Evolutionary conservation across 768 basidiomycete species (phyloP).

Genomic region (Phanerochaete sordida): DNA sequence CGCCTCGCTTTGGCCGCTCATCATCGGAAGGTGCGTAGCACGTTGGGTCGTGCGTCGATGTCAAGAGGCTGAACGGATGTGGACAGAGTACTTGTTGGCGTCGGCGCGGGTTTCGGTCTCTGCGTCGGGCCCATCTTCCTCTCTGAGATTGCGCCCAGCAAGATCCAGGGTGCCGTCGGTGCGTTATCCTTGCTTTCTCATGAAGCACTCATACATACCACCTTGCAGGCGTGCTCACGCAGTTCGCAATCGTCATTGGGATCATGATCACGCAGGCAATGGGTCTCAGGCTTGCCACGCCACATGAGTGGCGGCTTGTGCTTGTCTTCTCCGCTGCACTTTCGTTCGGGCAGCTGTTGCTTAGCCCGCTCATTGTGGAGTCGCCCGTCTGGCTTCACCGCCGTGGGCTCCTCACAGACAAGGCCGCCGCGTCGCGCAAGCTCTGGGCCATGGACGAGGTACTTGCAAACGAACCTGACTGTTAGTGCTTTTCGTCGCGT

Average conservation of each 20-base stretch:
- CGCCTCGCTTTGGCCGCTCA: conserved; percentile 48
- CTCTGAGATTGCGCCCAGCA: conserved; percentile 78
- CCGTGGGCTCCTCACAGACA: conserved; percentile 46
- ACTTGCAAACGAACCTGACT: conserved; percentile 6
- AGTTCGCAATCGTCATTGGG: conserved; percentile 79
- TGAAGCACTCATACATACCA: not conserved
- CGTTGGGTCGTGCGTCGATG: too few relatives aligned
- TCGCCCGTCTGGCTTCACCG: conserved; percentile 66
- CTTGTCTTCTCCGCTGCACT: conserved; percentile 56
- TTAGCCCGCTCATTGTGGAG: conserved; percentile 56
- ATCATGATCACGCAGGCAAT: conserved; percentile 83
- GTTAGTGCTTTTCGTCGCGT: not conserved
- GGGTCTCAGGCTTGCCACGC: conserved; percentile 69
- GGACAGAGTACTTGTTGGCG: conserved; percentile 59
- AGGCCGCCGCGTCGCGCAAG: conserved; percentile 38
- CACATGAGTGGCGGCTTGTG: conserved; percentile 68
- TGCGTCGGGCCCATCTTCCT: conserved; percentile 84
- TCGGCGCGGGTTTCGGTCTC: conserved; percentile 68
- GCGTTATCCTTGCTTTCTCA: conserved; percentile 15
- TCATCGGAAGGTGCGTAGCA: conserved; percentile 58
- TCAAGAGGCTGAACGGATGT: too few relatives aligned
- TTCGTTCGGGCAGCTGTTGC: conserved; percentile 53
- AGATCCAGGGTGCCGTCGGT: conserved; percentile 76
- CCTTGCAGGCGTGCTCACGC: conserved; percentile 69
- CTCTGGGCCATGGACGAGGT: conserved; percentile 49